These are phyloP conservation scores for Chrysanthemum lavandulifolium DNA, from an alignment of 129 eudicot species.

Conservation along the genomic window DNA sequence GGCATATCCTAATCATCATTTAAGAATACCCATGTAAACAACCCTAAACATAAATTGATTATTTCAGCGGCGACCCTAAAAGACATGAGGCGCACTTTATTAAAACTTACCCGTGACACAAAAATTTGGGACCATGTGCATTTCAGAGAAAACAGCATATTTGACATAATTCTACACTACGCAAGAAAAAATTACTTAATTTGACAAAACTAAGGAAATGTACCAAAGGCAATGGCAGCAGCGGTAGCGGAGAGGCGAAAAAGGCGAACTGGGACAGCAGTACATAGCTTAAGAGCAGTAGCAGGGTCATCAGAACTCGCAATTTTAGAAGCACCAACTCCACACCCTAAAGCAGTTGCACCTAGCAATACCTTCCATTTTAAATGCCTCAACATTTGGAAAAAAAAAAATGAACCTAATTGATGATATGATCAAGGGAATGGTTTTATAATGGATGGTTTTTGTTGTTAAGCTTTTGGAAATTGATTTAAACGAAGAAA, in stretches of 20 bases:
- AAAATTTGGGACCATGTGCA: too few species aligned
- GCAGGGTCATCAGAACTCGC: conserved; percentile 82
- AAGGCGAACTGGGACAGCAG: conserved; percentile 85
- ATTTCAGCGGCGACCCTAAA: too few species aligned
- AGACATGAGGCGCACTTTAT: too few species aligned
- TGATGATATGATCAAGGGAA: too few species aligned
- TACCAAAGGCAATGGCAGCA: conserved; percentile 80
- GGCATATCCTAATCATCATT: too few species aligned
- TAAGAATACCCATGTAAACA: too few species aligned
- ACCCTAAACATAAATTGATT: too few species aligned
- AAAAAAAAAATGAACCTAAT: neutral
- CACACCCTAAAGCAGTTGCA: conserved; percentile 62
- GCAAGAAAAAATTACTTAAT: neutral
- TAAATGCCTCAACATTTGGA: conserved; percentile 30
- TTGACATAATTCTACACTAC: neutral
- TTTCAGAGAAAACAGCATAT: too few species aligned
- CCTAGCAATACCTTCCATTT: conserved; percentile 46
- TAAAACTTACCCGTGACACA: too few species aligned
- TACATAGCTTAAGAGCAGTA: conserved; percentile 64
- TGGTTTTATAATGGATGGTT: too few species aligned
- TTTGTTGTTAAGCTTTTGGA: conserved; percentile 1
- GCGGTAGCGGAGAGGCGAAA: conserved; percentile 73
- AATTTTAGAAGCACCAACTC: conserved; percentile 64
- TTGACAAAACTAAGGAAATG: neutral
- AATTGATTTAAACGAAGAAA: conserved; percentile 4